Base-by-base conservation (phyloP, 2,329 filamentous ascomycete genomes). In the Penicillium sp. region DNA sequence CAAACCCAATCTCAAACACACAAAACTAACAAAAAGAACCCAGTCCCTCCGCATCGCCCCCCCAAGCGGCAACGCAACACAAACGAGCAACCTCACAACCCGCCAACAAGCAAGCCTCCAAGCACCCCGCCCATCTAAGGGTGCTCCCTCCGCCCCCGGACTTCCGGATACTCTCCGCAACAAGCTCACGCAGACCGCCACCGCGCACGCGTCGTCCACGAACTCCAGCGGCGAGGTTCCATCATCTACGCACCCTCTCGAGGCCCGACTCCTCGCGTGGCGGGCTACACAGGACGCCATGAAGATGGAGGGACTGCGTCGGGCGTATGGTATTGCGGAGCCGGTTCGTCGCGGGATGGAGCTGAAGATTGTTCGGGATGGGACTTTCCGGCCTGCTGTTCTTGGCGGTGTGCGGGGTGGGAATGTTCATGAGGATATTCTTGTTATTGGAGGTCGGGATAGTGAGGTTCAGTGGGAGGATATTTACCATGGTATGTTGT, bases 341-440 rank as follows among this genome's bases (percentile, higher is more conserved):
- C 94, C 94, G 3, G 87, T 97, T 68, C 87, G 92, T 56, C 86
- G 93, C 53, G 90, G 88, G 60, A 97, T 99, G 94, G 94, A 99
- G 81, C 82, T 96, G 74, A 90, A 91, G 84, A 93, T 96, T 72
- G 87, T 90, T 19, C 80, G 85, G 60, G 86, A 88, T 59, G 88
- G 91, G 19, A 74, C 71, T 75, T 96, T 92, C 88, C 83, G 86
- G 69, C 91, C 91, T 48, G 79, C 85, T 67, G 86, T 84, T 45
- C 79, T 96, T 55, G 83, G 85, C 44, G 85, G 87, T 43, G 51
- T 79, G 71, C 65, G 75, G 62, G 66, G 80, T 47, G 82, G 84
- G 11, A 86, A 86, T 70, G 82, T 97, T 50, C 92, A 97, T 78
- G 90, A 91, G 80, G 93, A 97, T 74, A 91, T 99, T 62, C 78